phyloP scores from a whole-genome alignment of 371 early-diverging fungal species.

The Rhizopus delemar region DNA sequence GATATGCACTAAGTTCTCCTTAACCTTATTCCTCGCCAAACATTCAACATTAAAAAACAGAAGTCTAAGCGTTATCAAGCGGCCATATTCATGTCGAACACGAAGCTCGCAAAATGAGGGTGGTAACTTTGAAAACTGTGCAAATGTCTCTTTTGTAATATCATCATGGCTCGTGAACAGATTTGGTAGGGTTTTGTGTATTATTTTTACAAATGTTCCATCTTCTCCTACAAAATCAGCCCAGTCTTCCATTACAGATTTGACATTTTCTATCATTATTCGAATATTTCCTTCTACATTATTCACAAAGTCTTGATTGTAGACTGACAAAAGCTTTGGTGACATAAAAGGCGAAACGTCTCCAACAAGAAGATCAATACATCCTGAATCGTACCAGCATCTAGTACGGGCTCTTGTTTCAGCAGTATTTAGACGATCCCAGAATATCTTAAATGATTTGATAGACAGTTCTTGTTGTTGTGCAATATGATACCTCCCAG shows the following conservation, averaged over 20 bases:
- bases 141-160: conserved; percentile 26
- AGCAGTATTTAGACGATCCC: conserved; percentile 39
- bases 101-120: conserved; percentile 49
- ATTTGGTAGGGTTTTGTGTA: conserved; percentile 27
- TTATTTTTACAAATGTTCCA: conserved; percentile 45
- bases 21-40: conserved; percentile 26
- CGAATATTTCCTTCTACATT: conserved; percentile 40
- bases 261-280: conserved; percentile 22
- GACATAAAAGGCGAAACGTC: conserved; percentile 53
- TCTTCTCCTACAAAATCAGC: conserved; percentile 43
- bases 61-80: conserved; percentile 34
- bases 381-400: conserved; percentile 50
- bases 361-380: conserved; percentile 47
- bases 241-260: conserved; percentile 25
- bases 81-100: conserved; percentile 46
- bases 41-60: conserved; percentile 59
- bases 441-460: conserved; percentile 33
- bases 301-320: conserved; percentile 44
- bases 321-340: conserved; percentile 38
- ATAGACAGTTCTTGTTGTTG: conserved; percentile 28
- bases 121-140: conserved; percentile 22
- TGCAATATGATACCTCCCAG: background rate
- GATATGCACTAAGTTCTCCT: conserved; percentile 23
- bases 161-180: conserved; percentile 15
- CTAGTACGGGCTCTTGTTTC: conserved; percentile 36